Evolutionary conservation across 345 rosid genomes (phyloP).

Genomic region (Trapa bicornis): DNA sequence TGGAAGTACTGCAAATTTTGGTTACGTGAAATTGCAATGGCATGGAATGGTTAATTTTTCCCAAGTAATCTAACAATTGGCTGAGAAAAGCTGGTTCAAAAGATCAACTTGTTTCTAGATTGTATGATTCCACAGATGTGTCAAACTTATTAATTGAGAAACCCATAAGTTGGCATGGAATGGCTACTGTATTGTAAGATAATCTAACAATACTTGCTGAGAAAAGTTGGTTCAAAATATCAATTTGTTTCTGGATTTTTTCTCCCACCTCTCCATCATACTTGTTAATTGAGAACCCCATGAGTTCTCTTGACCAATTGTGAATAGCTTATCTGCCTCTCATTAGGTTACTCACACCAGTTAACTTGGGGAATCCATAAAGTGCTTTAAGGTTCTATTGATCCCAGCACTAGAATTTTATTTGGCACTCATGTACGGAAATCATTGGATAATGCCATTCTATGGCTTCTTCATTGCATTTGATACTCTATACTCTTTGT

Average conservation of each 20-base stretch:
- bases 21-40: neutral
- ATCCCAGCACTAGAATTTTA: neutral
- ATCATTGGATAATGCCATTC: neutral
- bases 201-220: neutral
- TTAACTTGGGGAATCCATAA: neutral
- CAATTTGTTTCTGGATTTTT: neutral
- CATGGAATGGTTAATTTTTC: neutral
- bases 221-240: neutral
- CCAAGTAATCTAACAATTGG: too few species aligned
- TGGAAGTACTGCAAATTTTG: neutral
- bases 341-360: neutral
- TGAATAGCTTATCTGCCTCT: neutral
- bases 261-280: neutral
- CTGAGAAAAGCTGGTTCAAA: too few species aligned
- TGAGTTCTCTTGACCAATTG: neutral
- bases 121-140: too few species aligned
- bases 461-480: neutral
- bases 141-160: too few species aligned
- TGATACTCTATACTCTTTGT: neutral
- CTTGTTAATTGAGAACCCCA: neutral
- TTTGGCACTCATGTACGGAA: neutral
- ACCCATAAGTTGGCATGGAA: neutral
- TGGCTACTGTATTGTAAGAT: neutral
- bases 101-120: too few species aligned
- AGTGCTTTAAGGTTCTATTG: neutral